Evolutionary conservation across 306 rosid species (phyloP).

Genomic region (Alnus glutinosa): DNA sequence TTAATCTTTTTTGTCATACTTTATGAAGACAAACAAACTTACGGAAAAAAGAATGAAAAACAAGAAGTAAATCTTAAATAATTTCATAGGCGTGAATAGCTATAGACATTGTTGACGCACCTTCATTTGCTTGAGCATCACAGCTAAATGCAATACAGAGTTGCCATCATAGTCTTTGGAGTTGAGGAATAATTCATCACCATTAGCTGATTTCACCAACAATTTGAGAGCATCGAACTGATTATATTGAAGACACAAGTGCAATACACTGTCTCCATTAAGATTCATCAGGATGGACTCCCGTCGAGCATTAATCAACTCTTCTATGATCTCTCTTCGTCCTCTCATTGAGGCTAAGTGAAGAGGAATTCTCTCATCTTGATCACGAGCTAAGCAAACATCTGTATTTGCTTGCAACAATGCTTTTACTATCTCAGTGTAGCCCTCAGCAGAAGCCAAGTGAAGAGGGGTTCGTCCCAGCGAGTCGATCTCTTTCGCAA

Average conservation of each 20-base stretch:
- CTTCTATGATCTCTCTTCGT: not conserved
- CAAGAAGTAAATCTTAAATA: too few relatives aligned
- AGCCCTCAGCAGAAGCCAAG: conserved; percentile 25
- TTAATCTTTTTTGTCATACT: too few relatives aligned
- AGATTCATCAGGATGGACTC: not conserved
- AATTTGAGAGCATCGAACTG: conserved; percentile 13
- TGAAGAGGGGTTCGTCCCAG: not conserved
- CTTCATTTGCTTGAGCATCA: not conserved
- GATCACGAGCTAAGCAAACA: not conserved
- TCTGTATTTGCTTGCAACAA: not conserved
- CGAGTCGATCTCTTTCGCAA: not conserved
- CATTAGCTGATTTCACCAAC: not conserved
- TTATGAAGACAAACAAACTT: too few relatives aligned
- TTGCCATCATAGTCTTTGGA: not conserved
- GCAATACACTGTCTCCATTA: conserved; percentile 3
- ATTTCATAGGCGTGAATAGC: too few relatives aligned
- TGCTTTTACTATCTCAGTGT: not conserved
- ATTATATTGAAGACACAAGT: conserved; percentile 16
- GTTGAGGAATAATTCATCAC: not conserved
- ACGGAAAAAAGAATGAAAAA: too few relatives aligned
- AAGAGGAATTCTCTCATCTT: conserved; percentile 22
- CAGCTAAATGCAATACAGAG: too few relatives aligned
- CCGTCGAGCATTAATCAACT: not conserved
- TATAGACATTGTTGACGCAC: not conserved
- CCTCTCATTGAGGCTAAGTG: conserved; percentile 28